Base-by-base conservation (phyloP, 768 basidiomycete species). In the Rhizopogon vesiculosus region DNA sequence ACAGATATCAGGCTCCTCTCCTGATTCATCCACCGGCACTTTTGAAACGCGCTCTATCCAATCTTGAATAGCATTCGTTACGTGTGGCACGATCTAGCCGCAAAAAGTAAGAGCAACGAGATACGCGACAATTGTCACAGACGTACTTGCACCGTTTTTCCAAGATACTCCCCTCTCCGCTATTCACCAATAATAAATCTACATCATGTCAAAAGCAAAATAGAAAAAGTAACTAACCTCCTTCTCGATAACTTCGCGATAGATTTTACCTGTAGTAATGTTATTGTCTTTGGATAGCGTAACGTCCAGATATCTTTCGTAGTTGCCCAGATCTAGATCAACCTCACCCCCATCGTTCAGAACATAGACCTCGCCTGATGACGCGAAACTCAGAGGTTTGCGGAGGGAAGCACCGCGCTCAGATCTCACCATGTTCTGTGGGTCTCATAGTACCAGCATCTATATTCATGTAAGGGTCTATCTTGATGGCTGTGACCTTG, bases 391-490 rank as follows among this genome's bases (percentile, higher is more conserved):
- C 42, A 72, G 62, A 61, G 50, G 42, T 51, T 6, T 42, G 45
- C 19, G 15, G 42, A 35, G 48, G 56, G 54, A 19, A 19, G 2
- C 43, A 55, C 60, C 29, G 8, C 42, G 51, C 35, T 57, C 41
- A 45, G 49, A 58, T 59, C 86, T 79, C 69, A 92, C 95, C 96
- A 69, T 99, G 96, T 72, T 99, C 96, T 15, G 94, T 96, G 13
- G 96, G 96, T 49, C 93, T 81, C 96, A 99, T 99, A 18, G 96
- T 98, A 38, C 96, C 96, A 22, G 96, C 96, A 79, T 99, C 96
- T 64, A 99, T 98, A 75, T 99, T 99, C 96, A 99, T 98, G 64
- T 99, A 99, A 13, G 96, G 96, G 70, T 99, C 96, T 65, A 99
- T 98, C 76, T 99, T 99, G 80, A 99, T 98, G 10, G 96, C 91